phyloP scores from a whole-genome alignment of 352 stramenopile genomes.

The Phytophthora rubi region DNA sequence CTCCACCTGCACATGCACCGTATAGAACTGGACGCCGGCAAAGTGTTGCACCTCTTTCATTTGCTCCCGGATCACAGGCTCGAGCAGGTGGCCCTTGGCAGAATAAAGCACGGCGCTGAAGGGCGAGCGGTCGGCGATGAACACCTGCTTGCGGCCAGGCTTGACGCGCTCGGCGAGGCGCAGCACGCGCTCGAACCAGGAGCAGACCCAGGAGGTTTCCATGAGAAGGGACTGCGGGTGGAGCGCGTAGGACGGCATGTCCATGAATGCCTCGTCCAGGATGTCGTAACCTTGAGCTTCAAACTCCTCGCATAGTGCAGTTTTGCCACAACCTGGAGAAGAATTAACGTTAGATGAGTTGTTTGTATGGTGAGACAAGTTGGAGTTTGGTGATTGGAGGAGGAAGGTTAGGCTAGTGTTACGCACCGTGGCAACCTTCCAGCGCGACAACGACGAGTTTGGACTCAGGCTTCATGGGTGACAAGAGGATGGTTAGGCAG shows the following conservation, averaged over 20 bases:
- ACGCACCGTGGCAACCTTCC: constrained; percentile 83
- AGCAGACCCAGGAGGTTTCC: constrained; percentile 91
- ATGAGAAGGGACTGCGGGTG: constrained; percentile 91
- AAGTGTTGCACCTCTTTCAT: constrained; percentile 83
- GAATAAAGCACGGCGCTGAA: constrained; percentile 89
- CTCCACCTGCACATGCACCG: constrained; percentile 82
- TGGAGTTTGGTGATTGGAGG: neutral
- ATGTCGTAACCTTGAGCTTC: constrained; percentile 77
- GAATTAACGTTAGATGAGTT: neutral
- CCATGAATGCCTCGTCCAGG: constrained; percentile 89
- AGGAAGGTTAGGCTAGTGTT: neutral
- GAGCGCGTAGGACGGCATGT: constrained; percentile 87
- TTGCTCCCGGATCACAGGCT: constrained; percentile 84
- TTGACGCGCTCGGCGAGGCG: constrained; percentile 62
- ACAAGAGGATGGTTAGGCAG: neutral
- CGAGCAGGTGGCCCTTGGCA: constrained; percentile 68
- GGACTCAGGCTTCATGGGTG: constrained; percentile 44
- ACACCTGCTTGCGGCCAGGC: constrained; percentile 60
- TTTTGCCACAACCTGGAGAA: constrained; percentile 74
- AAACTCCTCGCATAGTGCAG: constrained; percentile 78
- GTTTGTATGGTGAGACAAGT: constrained; percentile 3
- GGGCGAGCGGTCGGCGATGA: constrained; percentile 86
- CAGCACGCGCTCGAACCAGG: constrained; percentile 90
- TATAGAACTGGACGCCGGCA: constrained; percentile 85
- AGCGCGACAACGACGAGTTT: constrained; percentile 87